Evolutionary conservation across 2,329 filamentous ascomycete genomes (phyloP).

Genomic region (Colletotrichum zoysiae): DNA sequence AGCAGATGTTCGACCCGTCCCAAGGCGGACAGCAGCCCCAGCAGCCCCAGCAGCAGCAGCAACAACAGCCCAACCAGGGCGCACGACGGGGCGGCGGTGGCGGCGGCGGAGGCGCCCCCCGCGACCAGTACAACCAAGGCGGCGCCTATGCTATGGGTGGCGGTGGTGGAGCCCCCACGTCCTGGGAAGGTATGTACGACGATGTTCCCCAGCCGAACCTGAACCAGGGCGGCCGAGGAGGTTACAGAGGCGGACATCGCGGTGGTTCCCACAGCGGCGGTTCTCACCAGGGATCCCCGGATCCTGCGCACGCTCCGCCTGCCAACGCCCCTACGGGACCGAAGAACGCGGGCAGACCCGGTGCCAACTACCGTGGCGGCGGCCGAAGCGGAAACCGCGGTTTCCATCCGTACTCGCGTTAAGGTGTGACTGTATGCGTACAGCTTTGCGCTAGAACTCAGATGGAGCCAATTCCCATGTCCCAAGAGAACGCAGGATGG

Average conservation of each 20-base stretch:
- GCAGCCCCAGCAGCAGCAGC: conserved; percentile 32
- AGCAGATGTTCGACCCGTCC: conserved; percentile 44
- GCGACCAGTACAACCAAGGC: conserved; percentile 47
- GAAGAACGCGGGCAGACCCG: conserved; percentile 92
- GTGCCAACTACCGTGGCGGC: conserved; percentile 93
- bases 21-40: conserved; percentile 43
- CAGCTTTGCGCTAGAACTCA: background rate
- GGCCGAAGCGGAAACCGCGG: conserved; percentile 81
- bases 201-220: conserved; percentile 88
- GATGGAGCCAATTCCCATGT: background rate
- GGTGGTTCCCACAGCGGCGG: conserved; percentile 56
- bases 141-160: conserved; percentile 53
- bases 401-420: conserved; percentile 79
- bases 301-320: conserved; percentile 62
- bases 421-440: background rate
- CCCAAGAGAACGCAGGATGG: background rate
- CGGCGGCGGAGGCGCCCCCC: conserved; percentile 42
- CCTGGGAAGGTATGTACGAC: conserved; percentile 99
- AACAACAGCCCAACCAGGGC: conserved; percentile 40
- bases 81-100: conserved; percentile 47
- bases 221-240: conserved; percentile 61
- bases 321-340: conserved; percentile 87
- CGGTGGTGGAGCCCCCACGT: conserved; percentile 77
- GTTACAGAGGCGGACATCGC: conserved; percentile 49
- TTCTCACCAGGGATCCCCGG: conserved; percentile 56